A percentile compares a stretch with the other conserved stretches of the same genome.
phyloP scores from a whole-genome alignment of 257 asterid genomes.

The Primulina huaijiensis region DNA sequence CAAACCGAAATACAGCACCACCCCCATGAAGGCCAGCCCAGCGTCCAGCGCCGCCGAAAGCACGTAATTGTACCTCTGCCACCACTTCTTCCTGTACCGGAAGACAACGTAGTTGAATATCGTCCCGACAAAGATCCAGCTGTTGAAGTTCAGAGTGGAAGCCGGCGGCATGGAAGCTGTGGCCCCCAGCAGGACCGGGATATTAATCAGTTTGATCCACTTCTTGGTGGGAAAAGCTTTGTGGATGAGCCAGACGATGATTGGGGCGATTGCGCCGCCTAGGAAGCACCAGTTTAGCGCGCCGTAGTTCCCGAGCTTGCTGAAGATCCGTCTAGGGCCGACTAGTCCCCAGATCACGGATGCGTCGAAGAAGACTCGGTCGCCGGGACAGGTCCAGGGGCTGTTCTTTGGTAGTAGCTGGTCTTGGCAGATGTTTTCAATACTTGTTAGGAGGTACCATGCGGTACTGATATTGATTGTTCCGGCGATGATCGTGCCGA shows the following conservation, averaged over 20 bases:
- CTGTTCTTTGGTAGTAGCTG: slow-evolving; percentile 55
- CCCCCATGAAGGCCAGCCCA: slow-evolving; percentile 77
- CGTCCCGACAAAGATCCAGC: slow-evolving; percentile 64
- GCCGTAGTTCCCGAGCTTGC: slow-evolving; percentile 48
- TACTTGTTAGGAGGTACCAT: slow-evolving; percentile 50
- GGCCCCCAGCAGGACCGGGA: slow-evolving; percentile 74
- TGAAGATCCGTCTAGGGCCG: slow-evolving; percentile 58
- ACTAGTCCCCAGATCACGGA: slow-evolving; percentile 80
- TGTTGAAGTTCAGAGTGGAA: slow-evolving; percentile 54
- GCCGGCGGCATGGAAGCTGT: slow-evolving; percentile 66
- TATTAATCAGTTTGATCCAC: slow-evolving; percentile 68
- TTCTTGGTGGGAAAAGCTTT: slow-evolving; percentile 41
- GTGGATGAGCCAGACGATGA: slow-evolving; percentile 49
- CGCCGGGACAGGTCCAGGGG: slow-evolving; percentile 74
- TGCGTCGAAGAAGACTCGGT: slow-evolving; percentile 64
- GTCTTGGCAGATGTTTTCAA: slow-evolving; percentile 52
- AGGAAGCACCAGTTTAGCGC: slow-evolving; percentile 72
- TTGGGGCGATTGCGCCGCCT: slow-evolving; percentile 54
- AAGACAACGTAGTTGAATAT: slow-evolving; percentile 62
- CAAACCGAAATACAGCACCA: slow-evolving; percentile 48
- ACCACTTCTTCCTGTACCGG: slow-evolving; percentile 63
- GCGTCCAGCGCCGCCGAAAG: slow-evolving; percentile 74
- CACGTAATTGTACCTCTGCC: slow-evolving; percentile 70
- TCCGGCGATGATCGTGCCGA: slow-evolving; percentile 66
- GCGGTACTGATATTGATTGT: slow-evolving; percentile 56